Evolutionary conservation across 1,284 basidiomycete species (phyloP), one percentile per base, ranked within the genome.

Genomic region (Fomitopsis schrenkii): DNA sequence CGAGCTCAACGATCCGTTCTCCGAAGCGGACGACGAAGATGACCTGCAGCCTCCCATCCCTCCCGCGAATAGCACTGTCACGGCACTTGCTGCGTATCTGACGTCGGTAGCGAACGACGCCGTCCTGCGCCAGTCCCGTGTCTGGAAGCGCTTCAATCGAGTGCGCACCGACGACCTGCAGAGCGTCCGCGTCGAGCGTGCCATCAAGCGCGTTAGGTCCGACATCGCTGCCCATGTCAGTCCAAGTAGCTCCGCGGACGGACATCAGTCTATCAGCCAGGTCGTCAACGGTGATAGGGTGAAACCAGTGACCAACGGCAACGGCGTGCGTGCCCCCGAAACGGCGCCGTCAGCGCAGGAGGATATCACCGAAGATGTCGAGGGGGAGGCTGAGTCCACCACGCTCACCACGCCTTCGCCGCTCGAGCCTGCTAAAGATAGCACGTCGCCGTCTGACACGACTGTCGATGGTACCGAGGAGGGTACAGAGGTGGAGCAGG

Each of bases 111-210:
- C 92, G 58, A 93, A 93, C 68, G 82, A 87, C 57, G 74, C 82
- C 6, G 72, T 76, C 1, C 72, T 93, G 35, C 84, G 90, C 48
- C 80, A 84, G 61, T 78, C 85, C 46, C 84, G 89, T 57, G 79
- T 85, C 2, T 95, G 93, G 93, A 90, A 88, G 70, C 84, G 90
- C n/a, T 95, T 95, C 67, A 87, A 94, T 55, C 81, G 87, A 45
- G 91, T 94, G 19, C 83, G 93, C 63, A 87, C 86, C 4, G 94
- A 95, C 70, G 93, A 95, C 72, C 76, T 95, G 53, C 88, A 94
- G 77, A 94, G 91, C 69, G 87, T 90, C 5, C 85, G 93, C 50
- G 86, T 91, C 48, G 93, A 95, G 75, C 83, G 94, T 61, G 88
- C 93, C 3, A 91, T 95, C 73, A 93, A 94, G 76, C 86, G 91